These are phyloP conservation scores for Hyphopichia wangnamkhiaoensis DNA, from an alignment of 1,139 yeast genomes.

Conservation along the genomic window DNA sequence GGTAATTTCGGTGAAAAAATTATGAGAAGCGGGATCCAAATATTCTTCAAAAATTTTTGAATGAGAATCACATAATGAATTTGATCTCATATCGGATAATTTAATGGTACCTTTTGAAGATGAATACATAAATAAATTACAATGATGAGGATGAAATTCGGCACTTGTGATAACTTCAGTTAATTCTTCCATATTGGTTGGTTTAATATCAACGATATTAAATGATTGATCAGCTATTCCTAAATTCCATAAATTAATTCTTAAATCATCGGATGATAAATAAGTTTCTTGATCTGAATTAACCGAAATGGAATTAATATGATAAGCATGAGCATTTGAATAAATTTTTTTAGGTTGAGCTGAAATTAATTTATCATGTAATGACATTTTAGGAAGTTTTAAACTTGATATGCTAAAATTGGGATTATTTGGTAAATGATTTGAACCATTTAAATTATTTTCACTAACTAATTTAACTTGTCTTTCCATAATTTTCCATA, in stretches of 20 bases:
- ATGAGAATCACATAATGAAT: slow-evolving; percentile 90
- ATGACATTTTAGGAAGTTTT: slow-evolving; percentile 80
- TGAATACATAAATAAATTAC: slow-evolving; percentile 96
- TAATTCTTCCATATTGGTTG: slow-evolving; percentile 97
- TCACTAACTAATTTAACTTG: slow-evolving; percentile 90
- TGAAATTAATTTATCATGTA: slow-evolving; percentile 92
- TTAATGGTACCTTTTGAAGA: slow-evolving; percentile 95
- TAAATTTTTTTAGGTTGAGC: slow-evolving; percentile 93
- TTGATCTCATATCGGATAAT: slow-evolving; percentile 94
- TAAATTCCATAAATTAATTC: slow-evolving; percentile 94
- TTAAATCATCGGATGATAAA: slow-evolving; percentile 88
- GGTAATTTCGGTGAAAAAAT: slow-evolving; percentile 96
- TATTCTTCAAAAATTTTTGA: slow-evolving; percentile 91
- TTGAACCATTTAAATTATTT: slow-evolving; percentile 66
- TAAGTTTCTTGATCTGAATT: slow-evolving; percentile 97
- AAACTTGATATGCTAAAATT: slow-evolving; percentile 37
- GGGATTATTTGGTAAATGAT: slow-evolving; percentile 20
- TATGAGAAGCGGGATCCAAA: slow-evolving; percentile 88
- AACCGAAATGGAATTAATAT: slow-evolving; percentile 91
- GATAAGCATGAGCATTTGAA: slow-evolving; percentile 97
- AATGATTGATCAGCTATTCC: slow-evolving; percentile 94
- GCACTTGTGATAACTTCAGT: slow-evolving; percentile 99
- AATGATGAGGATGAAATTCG: slow-evolving; percentile 90
- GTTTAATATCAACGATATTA: slow-evolving; percentile 96
- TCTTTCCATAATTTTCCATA: slow-evolving; percentile 95